Evolutionary conservation across 768 basidiomycete genomes (phyloP), one percentile per base, ranked within the genome.

Genomic region (Brasilioporus rufonigricans): DNA sequence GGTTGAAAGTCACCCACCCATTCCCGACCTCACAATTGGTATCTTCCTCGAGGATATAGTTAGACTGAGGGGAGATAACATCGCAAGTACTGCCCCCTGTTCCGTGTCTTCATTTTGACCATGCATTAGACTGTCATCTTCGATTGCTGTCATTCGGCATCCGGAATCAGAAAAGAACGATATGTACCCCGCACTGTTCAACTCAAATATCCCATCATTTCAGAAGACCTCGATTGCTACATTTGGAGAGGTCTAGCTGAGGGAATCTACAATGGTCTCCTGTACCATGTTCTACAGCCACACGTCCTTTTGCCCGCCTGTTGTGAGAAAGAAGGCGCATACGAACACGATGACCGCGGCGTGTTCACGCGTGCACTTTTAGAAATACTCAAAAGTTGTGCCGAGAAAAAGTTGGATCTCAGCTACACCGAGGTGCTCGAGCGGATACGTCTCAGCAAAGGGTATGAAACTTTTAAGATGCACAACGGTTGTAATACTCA

Each of bases 81-180:
- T 78, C 26, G 78, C 75, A 45, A 27, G 78, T 61, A 40, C 2
- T 14, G 40, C 24, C 33, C 9, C 11, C 67, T 69, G 11, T 63
- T 60, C 18, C 6, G 1, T 50, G 24, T n/a, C 23, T 26, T 32
- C 29, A 10, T 45, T 44, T 5, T 52, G 21, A 53, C 53, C 14
- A 38, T 16, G 16, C 18, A 23, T 14, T 52, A 80, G 78, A 76
- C 74, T 12, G 63, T 80, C 23, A 75, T 80, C 38, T 64, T 80
- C 7, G 79, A 79, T 48, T 78, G 78, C 47, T 80, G 78, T 57
- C 68, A 73, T 59, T 76, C 78, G 5, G 75, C 68, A 1, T 74
- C 75, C 1, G 66, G 74, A 13, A 73, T 65, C 18, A 70, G 77
- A 18, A 16, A 24, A n/a, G 5, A 50, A 33, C 40, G 7, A 38